phyloP scores from a whole-genome alignment of 495 filamentous ascomycete species.

The Friedmanniomyces simplex region DNA sequence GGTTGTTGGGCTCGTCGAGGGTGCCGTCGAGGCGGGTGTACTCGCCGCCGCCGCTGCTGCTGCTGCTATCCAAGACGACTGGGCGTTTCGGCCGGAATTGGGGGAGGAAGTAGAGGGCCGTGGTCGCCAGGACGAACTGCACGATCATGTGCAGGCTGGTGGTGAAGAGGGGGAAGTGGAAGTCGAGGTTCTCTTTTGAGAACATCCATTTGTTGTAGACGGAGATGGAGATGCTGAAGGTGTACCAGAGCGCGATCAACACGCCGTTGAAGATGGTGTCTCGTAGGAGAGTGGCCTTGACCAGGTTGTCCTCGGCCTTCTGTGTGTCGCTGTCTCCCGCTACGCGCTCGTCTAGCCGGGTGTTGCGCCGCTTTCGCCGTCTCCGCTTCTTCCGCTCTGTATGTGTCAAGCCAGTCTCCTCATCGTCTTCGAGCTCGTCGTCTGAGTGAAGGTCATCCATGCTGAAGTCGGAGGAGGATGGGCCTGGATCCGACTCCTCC shows the following conservation, averaged over 20 bases:
- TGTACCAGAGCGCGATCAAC: conserved; percentile 74
- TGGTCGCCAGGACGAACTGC: conserved; percentile 72
- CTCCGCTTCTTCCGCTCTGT: conserved; percentile 57
- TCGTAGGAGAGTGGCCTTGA: conserved; percentile 60
- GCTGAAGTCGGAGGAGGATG: conserved; percentile 43
- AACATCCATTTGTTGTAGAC: conserved; percentile 99
- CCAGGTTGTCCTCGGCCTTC: conserved; percentile 49
- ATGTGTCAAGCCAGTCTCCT: conserved; percentile 75
- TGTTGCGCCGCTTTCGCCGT: conserved; percentile 54
- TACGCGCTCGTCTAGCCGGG: conserved; percentile 63
- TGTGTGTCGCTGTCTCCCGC: conserved; percentile 39
- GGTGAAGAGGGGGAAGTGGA: conserved; percentile 91
- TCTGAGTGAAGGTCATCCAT: conserved; percentile 49
- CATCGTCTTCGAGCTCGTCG: conserved; percentile 76
- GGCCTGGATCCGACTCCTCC: neutral
- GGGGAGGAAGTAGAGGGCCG: conserved; percentile 75
- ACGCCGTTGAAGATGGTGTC: conserved; percentile 57
- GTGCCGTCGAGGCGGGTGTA: conserved; percentile 36
- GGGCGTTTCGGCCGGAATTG: conserved; percentile 56
- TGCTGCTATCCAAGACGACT: neutral
- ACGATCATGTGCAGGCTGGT: conserved; percentile 94
- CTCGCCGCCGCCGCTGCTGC: conserved; percentile 3
- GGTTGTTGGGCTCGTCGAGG: conserved; percentile 28
- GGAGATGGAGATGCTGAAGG: conserved; percentile 89
- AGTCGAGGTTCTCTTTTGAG: conserved; percentile 68